Evolutionary conservation across 108 stramenopile species (phyloP).

Genomic region (Licmophora abbreviata): DNA sequence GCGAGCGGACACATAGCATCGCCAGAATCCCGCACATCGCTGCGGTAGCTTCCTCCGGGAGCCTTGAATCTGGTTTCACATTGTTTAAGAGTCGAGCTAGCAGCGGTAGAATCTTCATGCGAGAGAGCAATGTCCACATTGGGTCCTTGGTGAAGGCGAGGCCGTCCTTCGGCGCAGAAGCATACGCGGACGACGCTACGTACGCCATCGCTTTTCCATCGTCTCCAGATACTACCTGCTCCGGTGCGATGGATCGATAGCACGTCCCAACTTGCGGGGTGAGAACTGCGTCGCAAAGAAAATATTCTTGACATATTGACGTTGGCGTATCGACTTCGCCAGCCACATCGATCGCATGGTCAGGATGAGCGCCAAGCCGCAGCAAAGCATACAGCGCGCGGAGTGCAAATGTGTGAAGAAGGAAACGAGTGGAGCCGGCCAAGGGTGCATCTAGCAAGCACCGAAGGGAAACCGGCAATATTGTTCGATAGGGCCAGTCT

Average conservation of each 20-base stretch:
- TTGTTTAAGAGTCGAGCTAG: conserved; percentile 46
- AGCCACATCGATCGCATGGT: conserved; percentile 41
- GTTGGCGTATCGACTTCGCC: conserved; percentile 12
- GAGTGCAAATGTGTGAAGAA: conserved; percentile 49
- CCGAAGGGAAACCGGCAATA: conserved; percentile 70
- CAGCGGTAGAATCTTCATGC: conserved; percentile 79
- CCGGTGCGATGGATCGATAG: conserved; percentile 40
- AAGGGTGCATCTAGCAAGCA: conserved; percentile 69
- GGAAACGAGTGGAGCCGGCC: conserved; percentile 17
- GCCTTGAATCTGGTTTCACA: neutral
- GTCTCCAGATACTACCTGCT: conserved; percentile 20
- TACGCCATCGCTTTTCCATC: conserved; percentile 36
- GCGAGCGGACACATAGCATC: conserved; percentile 68
- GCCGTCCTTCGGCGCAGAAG: conserved; percentile 66
- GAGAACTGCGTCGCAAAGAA: conserved; percentile 69
- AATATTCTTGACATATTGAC: conserved; percentile 33
- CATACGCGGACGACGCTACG: conserved; percentile 59
- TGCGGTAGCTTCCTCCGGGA: conserved; percentile 32
- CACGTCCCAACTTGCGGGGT: conserved; percentile 33
- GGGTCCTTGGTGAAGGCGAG: conserved; percentile 73
- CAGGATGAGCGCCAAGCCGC: conserved; percentile 48
- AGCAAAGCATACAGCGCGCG: conserved; percentile 44
- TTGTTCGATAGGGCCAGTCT: conserved; percentile 22
- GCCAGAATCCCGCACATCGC: conserved; percentile 64
- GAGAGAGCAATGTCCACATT: conserved; percentile 76